Evolutionary conservation across 1,139 yeast species (phyloP).

Genomic region (Hansenula sp.): DNA sequence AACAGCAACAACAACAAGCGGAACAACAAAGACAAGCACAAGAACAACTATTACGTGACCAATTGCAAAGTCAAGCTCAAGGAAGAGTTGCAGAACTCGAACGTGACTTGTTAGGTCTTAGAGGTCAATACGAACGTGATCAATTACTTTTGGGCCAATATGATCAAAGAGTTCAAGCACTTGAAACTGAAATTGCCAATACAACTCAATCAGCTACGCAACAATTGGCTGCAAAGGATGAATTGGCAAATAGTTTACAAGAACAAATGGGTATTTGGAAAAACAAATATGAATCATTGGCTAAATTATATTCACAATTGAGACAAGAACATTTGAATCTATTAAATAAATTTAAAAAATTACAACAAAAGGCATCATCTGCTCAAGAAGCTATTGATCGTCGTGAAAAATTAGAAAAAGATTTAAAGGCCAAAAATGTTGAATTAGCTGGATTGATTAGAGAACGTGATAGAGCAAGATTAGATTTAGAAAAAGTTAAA

Average conservation of each 20-base stretch:
- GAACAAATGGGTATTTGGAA: constrained; percentile 82
- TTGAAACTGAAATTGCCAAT: constrained; percentile 68
- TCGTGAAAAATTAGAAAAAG: constrained; percentile 80
- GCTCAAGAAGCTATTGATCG: constrained; percentile 90
- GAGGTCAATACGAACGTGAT: constrained; percentile 83
- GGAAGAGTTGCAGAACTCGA: constrained; percentile 80
- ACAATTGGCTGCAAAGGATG: constrained; percentile 76
- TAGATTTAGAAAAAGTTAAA: constrained; percentile 71
- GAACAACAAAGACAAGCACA: constrained; percentile 78
- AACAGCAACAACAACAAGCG: constrained; percentile 60
- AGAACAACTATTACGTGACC: constrained; percentile 65
- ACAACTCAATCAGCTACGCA: constrained; percentile 65
- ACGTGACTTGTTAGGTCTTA: constrained; percentile 69
- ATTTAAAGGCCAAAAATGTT: constrained; percentile 77
- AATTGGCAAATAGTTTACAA: constrained; percentile 61
- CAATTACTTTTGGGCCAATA: constrained; percentile 83
- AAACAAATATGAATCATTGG: constrained; percentile 82
- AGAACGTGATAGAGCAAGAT: constrained; percentile 85
- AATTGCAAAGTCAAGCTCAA: constrained; percentile 71
- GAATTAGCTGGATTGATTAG: constrained; percentile 87
- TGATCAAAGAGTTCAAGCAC: constrained; percentile 77
- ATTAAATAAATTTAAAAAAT: constrained; percentile 73
- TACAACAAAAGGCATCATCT: constrained; percentile 85
- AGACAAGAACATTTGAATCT: constrained; percentile 88
- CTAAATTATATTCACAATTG: constrained; percentile 84